Conservation (phyloP, 2,329 filamentous ascomycete species). For the Basipetospora chlamydospora region DNA sequence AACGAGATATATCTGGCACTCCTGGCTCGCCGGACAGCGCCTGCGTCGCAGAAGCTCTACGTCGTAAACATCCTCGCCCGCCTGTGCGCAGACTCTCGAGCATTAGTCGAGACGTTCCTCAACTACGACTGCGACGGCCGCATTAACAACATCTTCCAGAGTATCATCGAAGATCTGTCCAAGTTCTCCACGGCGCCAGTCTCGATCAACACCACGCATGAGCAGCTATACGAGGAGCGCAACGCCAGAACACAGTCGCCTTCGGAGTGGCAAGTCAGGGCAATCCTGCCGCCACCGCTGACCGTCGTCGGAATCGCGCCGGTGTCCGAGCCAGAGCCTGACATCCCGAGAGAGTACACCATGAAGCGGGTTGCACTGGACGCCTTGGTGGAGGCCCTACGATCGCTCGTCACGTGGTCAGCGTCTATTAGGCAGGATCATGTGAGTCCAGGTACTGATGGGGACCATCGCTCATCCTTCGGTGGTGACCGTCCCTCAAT, state of each 20-base stretch:
- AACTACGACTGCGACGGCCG: conserved; percentile 97
- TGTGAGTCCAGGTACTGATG: conserved; percentile 18
- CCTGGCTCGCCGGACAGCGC: conserved; percentile 73
- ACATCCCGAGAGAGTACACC: conserved; percentile 76
- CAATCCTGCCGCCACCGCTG: conserved; percentile 74
- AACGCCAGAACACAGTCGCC: conserved; percentile 44
- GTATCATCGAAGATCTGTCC: conserved; percentile 84
- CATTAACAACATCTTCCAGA: conserved; percentile 94
- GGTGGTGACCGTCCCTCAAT: conserved; percentile 33
- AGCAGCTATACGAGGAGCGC: conserved; percentile 76
- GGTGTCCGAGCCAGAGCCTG: conserved; percentile 44
- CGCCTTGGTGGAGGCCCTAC: conserved; percentile 72
- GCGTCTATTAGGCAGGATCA: conserved; percentile 46
- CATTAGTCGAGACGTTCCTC: conserved; percentile 85
- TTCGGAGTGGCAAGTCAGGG: conserved; percentile 73
- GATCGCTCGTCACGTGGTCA: conserved; percentile 89
- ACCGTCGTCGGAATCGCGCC: conserved; percentile 62
- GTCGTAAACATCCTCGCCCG: conserved; percentile 77
- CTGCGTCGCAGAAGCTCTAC: conserved; percentile 80
- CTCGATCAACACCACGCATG: conserved; percentile 57
- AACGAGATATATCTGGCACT: conserved; percentile 96
- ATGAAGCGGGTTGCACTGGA: conserved; percentile 84
- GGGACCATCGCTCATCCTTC: conserved; percentile 4
- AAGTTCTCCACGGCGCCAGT: conserved; percentile 72
- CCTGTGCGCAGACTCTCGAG: conserved; percentile 71